These are phyloP conservation scores for Gossypium gossypioides DNA, from an alignment of 441 rosid species.

Conservation along the genomic window DNA sequence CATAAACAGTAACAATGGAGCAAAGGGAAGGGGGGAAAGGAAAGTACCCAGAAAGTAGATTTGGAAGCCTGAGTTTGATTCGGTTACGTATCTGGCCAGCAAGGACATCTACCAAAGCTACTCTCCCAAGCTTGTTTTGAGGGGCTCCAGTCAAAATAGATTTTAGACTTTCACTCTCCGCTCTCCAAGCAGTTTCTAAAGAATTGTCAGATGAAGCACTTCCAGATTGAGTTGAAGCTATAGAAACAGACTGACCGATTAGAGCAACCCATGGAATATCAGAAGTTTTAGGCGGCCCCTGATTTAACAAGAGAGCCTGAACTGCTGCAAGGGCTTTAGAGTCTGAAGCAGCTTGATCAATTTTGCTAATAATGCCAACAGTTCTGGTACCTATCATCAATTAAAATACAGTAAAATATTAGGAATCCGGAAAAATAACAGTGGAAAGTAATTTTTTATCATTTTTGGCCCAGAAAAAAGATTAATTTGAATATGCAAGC, in stretches of 20 bases:
- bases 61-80: slow-evolving; percentile 85
- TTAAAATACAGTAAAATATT: slow-evolving; percentile 1
- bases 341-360: slow-evolving; percentile 86
- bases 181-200: slow-evolving; percentile 92
- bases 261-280: slow-evolving; percentile 94
- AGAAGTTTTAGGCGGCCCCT: slow-evolving; percentile 81
- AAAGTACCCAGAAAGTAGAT: slow-evolving; percentile 76
- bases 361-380: slow-evolving; percentile 75
- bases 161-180: slow-evolving; percentile 85
- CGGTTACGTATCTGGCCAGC: slow-evolving; percentile 81
- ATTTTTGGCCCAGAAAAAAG: neutral
- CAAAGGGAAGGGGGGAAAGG: slow-evolving; percentile 4
- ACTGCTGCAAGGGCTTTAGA: slow-evolving; percentile 87
- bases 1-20: slow-evolving; percentile 3
- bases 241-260: slow-evolving; percentile 87
- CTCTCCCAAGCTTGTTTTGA: slow-evolving; percentile 79
- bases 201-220: slow-evolving; percentile 61
- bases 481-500: neutral
- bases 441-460: neutral
- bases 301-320: slow-evolving; percentile 72
- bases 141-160: slow-evolving; percentile 76
- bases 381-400: slow-evolving; percentile 74
- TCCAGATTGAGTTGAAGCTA: slow-evolving; percentile 75
- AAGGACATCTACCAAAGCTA: slow-evolving; percentile 75
- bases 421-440: neutral